Evolutionary conservation across 805 yeast genomes (phyloP).

Genomic region (Starmerella bombi): DNA sequence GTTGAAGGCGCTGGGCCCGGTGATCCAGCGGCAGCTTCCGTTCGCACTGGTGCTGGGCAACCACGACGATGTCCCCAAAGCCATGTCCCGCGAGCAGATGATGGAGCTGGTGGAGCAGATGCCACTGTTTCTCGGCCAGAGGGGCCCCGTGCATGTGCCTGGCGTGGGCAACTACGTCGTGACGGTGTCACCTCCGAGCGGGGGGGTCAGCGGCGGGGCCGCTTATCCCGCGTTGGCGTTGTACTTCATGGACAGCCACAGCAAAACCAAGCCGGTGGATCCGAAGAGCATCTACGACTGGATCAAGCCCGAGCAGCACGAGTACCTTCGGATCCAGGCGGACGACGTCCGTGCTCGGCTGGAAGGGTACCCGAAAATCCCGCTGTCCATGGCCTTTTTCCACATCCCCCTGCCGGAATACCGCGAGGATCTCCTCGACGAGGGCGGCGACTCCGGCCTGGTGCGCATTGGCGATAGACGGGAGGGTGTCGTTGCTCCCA

Average conservation of each 20-base stretch:
- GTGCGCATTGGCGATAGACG: conserved; percentile 46
- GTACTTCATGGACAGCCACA: conserved; percentile 76
- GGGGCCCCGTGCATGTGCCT: conserved; percentile 53
- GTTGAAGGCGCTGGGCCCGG: conserved; percentile 62
- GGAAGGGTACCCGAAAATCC: conserved; percentile 31
- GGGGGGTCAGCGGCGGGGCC: neutral
- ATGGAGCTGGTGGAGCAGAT: conserved; percentile 43
- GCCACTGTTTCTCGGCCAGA: conserved; percentile 52
- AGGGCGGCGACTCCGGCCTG: conserved; percentile 16
- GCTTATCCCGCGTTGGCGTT: conserved; percentile 40
- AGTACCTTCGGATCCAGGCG: conserved; percentile 36
- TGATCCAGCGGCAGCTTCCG: conserved; percentile 56
- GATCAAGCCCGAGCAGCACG: conserved; percentile 57
- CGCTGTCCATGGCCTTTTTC: conserved; percentile 75
- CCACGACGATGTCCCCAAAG: conserved; percentile 77
- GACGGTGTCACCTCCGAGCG: conserved; percentile 26
- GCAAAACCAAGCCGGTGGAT: conserved; percentile 39
- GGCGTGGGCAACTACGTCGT: conserved; percentile 79
- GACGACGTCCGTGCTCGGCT: conserved; percentile 25
- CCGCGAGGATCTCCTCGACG: conserved; percentile 28
- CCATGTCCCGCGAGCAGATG: conserved; percentile 43
- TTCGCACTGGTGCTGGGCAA: conserved; percentile 82
- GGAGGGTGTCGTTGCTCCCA: conserved; percentile 74
- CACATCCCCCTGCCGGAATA: conserved; percentile 91
- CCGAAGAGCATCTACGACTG: conserved; percentile 59